Conservation (phyloP, 2,329 filamentous ascomycete species). For the Pseudocercospora crystallina region DNA sequence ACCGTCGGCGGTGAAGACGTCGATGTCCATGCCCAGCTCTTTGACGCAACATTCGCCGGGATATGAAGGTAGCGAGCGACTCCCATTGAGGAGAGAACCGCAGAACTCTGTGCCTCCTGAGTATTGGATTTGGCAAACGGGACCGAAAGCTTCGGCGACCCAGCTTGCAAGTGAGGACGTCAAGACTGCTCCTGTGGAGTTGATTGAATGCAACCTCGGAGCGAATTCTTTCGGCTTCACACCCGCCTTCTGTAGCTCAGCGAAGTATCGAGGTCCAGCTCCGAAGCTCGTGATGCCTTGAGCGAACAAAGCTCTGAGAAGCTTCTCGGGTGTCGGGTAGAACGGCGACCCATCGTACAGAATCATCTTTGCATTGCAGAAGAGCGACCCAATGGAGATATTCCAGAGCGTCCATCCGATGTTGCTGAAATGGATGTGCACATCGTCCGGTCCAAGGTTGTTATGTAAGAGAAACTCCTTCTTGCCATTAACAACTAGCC, state of each 20-base stretch:
- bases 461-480: conserved; percentile 62
- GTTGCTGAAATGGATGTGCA: conserved; percentile 57
- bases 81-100: conserved; percentile 61
- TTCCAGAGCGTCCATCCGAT: conserved; percentile 88
- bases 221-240: conserved; percentile 11
- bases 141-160: conserved; percentile 11
- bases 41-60: conserved; percentile 56
- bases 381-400: conserved; percentile 56
- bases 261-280: conserved; percentile 71
- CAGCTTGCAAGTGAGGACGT: conserved; percentile 9
- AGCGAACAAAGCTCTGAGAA: conserved; percentile 60
- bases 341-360: conserved; percentile 81
- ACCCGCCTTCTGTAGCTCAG: conserved; percentile 62
- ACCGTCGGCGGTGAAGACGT: conserved; percentile 58
- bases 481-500: conserved; percentile 55
- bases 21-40: conserved; percentile 52
- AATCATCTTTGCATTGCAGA: conserved; percentile 60
- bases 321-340: conserved; percentile 61
- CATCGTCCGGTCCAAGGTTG: conserved; percentile 41
- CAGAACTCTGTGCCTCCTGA: conserved; percentile 75
- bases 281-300: conserved; percentile 70
- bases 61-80: conserved; percentile 66
- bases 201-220: conserved; percentile 14
- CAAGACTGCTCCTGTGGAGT: conserved; percentile 14
- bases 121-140: conserved; percentile 43